These are phyloP conservation scores for Setaria viridis DNA, from an alignment of 202 grass and related monocot genomes.

Conservation along the genomic window DNA sequence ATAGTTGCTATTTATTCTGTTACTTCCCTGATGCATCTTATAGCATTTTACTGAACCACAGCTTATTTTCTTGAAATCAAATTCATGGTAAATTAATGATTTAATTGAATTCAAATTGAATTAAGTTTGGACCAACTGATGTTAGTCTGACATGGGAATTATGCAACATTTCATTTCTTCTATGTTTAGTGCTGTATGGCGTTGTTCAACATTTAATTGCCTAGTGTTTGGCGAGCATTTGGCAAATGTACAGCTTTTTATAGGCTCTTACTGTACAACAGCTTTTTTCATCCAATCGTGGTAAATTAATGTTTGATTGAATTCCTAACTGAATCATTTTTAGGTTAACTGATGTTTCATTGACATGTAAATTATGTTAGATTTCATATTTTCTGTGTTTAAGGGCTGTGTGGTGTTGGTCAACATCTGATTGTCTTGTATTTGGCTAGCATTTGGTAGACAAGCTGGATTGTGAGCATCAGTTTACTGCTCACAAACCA, in stretches of 20 bases:
- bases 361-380: neutral
- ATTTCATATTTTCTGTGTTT: neutral
- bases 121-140: neutral
- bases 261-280: neutral
- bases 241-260: neutral
- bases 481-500: constrained; percentile 4
- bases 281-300: neutral
- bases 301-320: neutral
- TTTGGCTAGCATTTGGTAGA: constrained; percentile 14
- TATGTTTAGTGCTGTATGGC: neutral
- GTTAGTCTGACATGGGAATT: neutral
- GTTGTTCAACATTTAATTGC: constrained; percentile 22
- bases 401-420: neutral
- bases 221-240: neutral
- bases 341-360: neutral
- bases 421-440: constrained; percentile 5
- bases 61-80: neutral
- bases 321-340: neutral
- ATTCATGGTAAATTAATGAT: neutral
- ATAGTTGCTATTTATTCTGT: neutral
- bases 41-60: constrained; percentile 18
- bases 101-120: neutral
- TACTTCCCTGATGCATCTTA: constrained; percentile 15
- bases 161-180: neutral
- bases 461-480: constrained; percentile 9